Evolutionary conservation across 1,139 yeast species (phyloP).

Genomic region (Zhuliangozyma blackwelliae): DNA sequence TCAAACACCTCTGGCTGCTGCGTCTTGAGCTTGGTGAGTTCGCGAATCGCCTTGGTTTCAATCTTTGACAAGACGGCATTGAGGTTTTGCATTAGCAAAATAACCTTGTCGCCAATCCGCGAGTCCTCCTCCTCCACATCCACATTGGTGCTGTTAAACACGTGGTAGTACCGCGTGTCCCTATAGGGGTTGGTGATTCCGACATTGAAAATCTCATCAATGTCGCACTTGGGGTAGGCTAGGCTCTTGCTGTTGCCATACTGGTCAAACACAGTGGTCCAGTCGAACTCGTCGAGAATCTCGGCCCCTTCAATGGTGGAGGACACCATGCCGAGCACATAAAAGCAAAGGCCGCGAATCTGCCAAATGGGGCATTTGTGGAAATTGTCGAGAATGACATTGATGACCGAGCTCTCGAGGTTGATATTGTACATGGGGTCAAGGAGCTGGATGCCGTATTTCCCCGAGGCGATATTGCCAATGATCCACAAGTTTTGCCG

Average conservation of each 20-base stretch:
- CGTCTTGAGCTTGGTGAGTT: constrained; percentile 53
- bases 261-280: constrained; percentile 60
- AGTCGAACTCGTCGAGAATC: constrained; percentile 74
- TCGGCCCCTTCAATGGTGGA: constrained; percentile 77
- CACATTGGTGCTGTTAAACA: constrained; percentile 14
- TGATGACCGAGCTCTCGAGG: constrained; percentile 48
- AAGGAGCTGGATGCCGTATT: constrained; percentile 61
- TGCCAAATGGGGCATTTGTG: constrained; percentile 53
- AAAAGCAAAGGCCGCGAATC: constrained; percentile 72
- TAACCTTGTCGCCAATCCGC: constrained; percentile 30
- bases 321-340: constrained; percentile 71
- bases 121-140: constrained; percentile 11
- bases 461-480: constrained; percentile 74
- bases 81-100: constrained; percentile 51
- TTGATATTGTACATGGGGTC: constrained; percentile 47
- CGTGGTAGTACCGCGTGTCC: constrained; percentile 25
- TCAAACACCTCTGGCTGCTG: constrained; percentile 54
- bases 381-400: constrained; percentile 42
- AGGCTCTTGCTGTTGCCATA: constrained; percentile 53
- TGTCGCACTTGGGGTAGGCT: constrained; percentile 41
- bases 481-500: constrained; percentile 85
- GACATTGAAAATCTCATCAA: constrained; percentile 20
- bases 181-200: constrained; percentile 28
- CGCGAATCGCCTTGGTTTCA: constrained; percentile 63
- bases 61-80: constrained; percentile 64